Evolutionary conservation across 1,284 basidiomycete species (phyloP), one percentile per base, ranked within the genome.

Genomic region (Marasmius tenuissimus): DNA sequence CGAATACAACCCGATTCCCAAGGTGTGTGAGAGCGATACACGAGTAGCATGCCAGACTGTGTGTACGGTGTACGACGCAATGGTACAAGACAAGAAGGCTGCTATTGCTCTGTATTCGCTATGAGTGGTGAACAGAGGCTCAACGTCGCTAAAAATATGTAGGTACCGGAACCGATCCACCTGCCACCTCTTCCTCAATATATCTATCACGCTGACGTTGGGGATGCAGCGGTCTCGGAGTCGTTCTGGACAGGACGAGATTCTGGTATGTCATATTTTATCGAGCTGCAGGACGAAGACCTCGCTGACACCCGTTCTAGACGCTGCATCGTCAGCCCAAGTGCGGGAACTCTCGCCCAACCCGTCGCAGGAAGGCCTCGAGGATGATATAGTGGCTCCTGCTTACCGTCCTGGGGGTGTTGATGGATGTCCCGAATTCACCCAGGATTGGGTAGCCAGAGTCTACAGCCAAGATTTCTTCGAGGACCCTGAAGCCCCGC

Each of bases 201-300:
- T 63, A 62, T 64, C 60, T 51, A 63, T 53, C 61, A 65, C 65
- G 63, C 66, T 65, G 65, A 73, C 58, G 69, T 74, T 58, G 62
- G 63, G 59, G 68, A 64, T 55, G 70, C 74, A 64, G 72, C 71
- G 55, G 69, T 71, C 42, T 81, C 81, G n/a, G 81, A 81, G 63
- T 83, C 81, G 18, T 76, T 78, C 62, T 85, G 82, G 81, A 70
- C 70, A 27, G 78, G 79, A 9, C 76, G 78, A 64, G 76, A 73
- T 58, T 69, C 74, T 64, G 77, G 81, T 82, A 62, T 64, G 72
- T 63, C 54, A 52, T 37, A 20, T 3, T 18, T 39, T 33, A 38
- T 22, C 54, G 50, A 54, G 20, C 6, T 35, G 64, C 38, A 63
- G 38, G 22, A 61, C 58, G 48, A 14, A 27, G 18, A 37, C 38